phyloP scores from a whole-genome alignment of 179 eudicot genomes.

The Beta corolliflora region DNA sequence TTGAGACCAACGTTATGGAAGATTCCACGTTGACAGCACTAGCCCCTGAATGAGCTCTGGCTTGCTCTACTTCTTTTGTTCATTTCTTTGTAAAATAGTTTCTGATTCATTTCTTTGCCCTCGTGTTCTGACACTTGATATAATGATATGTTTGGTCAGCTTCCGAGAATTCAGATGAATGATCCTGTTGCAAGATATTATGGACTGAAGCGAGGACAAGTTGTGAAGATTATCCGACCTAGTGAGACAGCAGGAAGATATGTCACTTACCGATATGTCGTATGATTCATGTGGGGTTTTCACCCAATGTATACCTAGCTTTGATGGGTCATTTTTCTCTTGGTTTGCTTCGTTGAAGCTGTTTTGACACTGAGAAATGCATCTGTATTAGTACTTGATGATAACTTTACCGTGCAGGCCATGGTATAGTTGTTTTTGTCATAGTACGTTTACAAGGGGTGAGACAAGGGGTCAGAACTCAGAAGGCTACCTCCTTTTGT shows the following conservation, averaged over 20 bases:
- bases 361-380: neutral
- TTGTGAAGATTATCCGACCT: conserved; percentile 73
- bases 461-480: no score
- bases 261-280: conserved; percentile 70
- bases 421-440: neutral
- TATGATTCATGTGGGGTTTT: conserved; percentile 20
- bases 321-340: neutral
- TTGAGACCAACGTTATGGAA: neutral
- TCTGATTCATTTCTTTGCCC: neutral
- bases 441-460: neutral
- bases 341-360: neutral
- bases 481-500: neutral
- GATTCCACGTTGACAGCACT: no score
- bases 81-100: neutral
- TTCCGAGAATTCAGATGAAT: conserved; percentile 74
- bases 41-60: neutral
- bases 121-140: neutral
- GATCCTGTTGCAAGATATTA: conserved; percentile 81
- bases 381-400: neutral
- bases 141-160: conserved; percentile 36
- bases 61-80: no score
- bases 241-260: conserved; percentile 90
- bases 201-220: conserved; percentile 80
- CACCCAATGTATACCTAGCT: neutral
- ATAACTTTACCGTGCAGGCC: neutral